These are phyloP conservation scores for Aspergillus persii DNA, from an alignment of 2,329 filamentous ascomycete genomes.

Conservation along the genomic window DNA sequence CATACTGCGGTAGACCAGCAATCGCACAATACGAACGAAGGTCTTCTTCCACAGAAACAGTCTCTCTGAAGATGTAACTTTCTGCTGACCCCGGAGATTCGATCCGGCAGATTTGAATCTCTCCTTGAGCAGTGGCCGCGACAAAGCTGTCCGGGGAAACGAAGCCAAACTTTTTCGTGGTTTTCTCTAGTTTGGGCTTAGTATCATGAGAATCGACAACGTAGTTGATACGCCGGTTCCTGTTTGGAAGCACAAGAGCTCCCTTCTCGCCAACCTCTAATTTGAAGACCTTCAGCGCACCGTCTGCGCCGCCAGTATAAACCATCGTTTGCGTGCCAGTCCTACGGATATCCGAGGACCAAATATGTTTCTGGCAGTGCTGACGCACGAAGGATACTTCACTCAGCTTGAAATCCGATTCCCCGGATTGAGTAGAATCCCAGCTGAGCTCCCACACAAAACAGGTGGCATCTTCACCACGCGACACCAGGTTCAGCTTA, in stretches of 20 bases:
- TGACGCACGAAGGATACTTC: slow-evolving; percentile 58
- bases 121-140: slow-evolving; percentile 27
- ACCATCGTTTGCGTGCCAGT: slow-evolving; percentile 43
- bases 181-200: slow-evolving; percentile 13
- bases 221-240: slow-evolving; percentile 12
- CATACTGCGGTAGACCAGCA: slow-evolving; percentile 26
- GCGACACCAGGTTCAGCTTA: slow-evolving; percentile 63
- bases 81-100: slow-evolving; percentile 6
- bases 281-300: slow-evolving; percentile 50
- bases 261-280: slow-evolving; percentile 17
- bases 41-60: slow-evolving; percentile 27
- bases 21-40: slow-evolving; percentile 31
- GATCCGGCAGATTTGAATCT: slow-evolving; percentile 33
- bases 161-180: slow-evolving; percentile 33
- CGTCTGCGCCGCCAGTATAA: slow-evolving; percentile 83
- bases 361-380: slow-evolving; percentile 88
- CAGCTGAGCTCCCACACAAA: slow-evolving; percentile 67
- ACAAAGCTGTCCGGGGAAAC: slow-evolving; percentile 35
- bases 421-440: slow-evolving; percentile 10
- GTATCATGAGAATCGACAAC: slow-evolving; percentile 8
- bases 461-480: slow-evolving; percentile 79
- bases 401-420: slow-evolving; percentile 22
- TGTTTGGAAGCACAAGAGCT: slow-evolving; percentile 13
- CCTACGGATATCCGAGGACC: slow-evolving; percentile 60
- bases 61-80: slow-evolving; percentile 21